Conservation (phyloP, 2,329 filamentous ascomycete genomes). For the Hawksworthiomyces lignivorus region DNA sequence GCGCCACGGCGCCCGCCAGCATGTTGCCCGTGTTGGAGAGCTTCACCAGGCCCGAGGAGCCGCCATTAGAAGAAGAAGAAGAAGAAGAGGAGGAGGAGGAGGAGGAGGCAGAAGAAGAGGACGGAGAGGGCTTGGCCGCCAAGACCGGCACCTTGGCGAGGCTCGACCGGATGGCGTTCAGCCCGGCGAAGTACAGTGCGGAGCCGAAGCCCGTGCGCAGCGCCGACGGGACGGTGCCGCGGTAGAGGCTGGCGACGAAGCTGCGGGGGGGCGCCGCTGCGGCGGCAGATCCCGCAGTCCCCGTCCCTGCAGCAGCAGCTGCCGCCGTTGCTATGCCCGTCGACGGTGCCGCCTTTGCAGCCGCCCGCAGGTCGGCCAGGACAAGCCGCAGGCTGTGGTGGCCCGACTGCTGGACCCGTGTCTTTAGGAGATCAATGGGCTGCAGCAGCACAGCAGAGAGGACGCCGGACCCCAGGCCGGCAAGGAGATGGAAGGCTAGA, state of each 20-base stretch:
- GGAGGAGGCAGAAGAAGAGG: slow-evolving; percentile 4
- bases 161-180: slow-evolving; percentile 69
- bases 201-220: slow-evolving; percentile 88
- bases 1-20: slow-evolving; percentile 71
- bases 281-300: background rate
- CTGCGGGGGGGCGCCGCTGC: slow-evolving; percentile 13
- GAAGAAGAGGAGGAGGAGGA: background rate
- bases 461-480: slow-evolving; percentile 80
- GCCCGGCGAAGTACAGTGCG: slow-evolving; percentile 84
- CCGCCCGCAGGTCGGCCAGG: slow-evolving; percentile 58
- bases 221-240: slow-evolving; percentile 86
- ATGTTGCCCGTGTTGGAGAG: slow-evolving; percentile 81
- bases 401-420: slow-evolving; percentile 82
- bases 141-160: slow-evolving; percentile 40
- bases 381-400: slow-evolving; percentile 60
- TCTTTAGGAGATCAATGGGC: slow-evolving; percentile 93
- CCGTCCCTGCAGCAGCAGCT: background rate
- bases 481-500: slow-evolving; percentile 77
- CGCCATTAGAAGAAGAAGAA: slow-evolving; percentile 10
- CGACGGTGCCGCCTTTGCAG: slow-evolving; percentile 38
- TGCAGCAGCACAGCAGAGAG: slow-evolving; percentile 86
- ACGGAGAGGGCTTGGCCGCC: slow-evolving; percentile 14
- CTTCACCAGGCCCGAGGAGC: slow-evolving; percentile 69
- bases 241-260: slow-evolving; percentile 65
- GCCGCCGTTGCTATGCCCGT: slow-evolving; percentile 2